These are phyloP conservation scores for Epichloe aotearoae DNA, from an alignment of 2,329 filamentous ascomycete genomes.

Conservation along the genomic window DNA sequence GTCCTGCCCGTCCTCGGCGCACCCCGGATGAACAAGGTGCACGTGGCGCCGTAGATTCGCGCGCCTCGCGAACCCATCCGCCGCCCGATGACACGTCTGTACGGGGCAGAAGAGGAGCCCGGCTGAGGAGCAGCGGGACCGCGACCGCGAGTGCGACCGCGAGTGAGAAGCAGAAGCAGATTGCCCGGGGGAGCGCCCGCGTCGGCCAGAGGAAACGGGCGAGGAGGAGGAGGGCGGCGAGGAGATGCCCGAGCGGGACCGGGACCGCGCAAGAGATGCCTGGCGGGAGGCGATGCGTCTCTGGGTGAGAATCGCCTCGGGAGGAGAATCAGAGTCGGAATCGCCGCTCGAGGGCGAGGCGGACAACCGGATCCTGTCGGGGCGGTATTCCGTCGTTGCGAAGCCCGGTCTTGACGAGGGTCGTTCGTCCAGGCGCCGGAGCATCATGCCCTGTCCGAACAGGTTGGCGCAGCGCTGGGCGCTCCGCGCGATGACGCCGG, in stretches of 20 bases:
- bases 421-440: slow-evolving; percentile 39
- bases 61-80: slow-evolving; percentile 22
- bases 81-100: slow-evolving; percentile 22
- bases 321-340: neutral
- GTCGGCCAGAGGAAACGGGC: slow-evolving; percentile 2
- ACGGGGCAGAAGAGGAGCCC: slow-evolving; percentile 25
- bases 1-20: slow-evolving; percentile 19
- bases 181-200: neutral
- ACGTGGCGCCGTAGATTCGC: slow-evolving; percentile 26
- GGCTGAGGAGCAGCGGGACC: slow-evolving; percentile 17
- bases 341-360: slow-evolving; percentile 12
- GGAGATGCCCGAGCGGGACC: slow-evolving; percentile 12
- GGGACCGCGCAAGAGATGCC: slow-evolving; percentile 9
- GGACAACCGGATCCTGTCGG: slow-evolving; percentile 14
- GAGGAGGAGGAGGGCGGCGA: neutral
- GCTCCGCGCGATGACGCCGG: slow-evolving; percentile 51
- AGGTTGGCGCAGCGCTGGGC: slow-evolving; percentile 61
- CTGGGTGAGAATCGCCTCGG: slow-evolving; percentile 14
- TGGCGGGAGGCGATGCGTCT: slow-evolving; percentile 16
- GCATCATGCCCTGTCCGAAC: slow-evolving; percentile 59
- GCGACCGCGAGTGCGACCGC: slow-evolving; percentile 13
- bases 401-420: slow-evolving; percentile 14
- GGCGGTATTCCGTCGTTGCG: slow-evolving; percentile 17
- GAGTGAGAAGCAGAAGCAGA: neutral
- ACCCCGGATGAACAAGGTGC: slow-evolving; percentile 24